Evolutionary conservation across 2,329 filamentous ascomycete genomes (phyloP).

Genomic region (Dactylellina sp.): DNA sequence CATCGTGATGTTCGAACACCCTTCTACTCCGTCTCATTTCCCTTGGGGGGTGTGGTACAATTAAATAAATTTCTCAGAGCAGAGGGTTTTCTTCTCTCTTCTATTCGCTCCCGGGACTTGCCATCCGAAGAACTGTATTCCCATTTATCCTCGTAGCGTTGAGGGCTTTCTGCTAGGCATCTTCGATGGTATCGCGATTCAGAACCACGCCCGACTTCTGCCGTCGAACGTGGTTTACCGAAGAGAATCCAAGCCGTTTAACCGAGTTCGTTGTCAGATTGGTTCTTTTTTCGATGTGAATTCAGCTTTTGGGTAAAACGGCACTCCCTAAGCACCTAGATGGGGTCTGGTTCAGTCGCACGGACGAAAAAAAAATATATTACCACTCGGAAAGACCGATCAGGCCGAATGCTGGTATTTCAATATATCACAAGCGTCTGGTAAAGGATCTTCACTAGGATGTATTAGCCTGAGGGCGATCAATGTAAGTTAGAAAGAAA

Average conservation of each 20-base stretch:
- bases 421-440: conserved; percentile 30
- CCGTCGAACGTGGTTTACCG: conserved; percentile 13
- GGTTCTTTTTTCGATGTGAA: conserved; percentile 4
- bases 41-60: neutral
- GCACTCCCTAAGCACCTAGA: conserved; percentile 14
- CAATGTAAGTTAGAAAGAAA: neutral
- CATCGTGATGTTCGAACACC: conserved; percentile 24
- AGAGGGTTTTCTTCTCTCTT: neutral
- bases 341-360: conserved; percentile 67
- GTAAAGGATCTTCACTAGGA: conserved; percentile 54
- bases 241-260: conserved; percentile 38
- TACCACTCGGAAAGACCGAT: conserved; percentile 34
- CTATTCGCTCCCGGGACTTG: conserved; percentile 3
- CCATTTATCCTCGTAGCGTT: conserved; percentile 27
- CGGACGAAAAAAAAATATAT: conserved; percentile 31
- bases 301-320: conserved; percentile 24
- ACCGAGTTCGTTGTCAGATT: conserved; percentile 30
- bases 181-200: conserved; percentile 9
- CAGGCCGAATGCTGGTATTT: conserved; percentile 21
- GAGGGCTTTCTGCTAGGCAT: conserved; percentile 32
- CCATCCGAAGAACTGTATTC: conserved; percentile 18
- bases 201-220: conserved; percentile 20
- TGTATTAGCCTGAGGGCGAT: conserved; percentile 44
- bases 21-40: conserved; percentile 1
- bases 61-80: neutral